Base-by-base conservation (phyloP, 2,329 filamentous ascomycete species). In the Beauveria caledonica region DNA sequence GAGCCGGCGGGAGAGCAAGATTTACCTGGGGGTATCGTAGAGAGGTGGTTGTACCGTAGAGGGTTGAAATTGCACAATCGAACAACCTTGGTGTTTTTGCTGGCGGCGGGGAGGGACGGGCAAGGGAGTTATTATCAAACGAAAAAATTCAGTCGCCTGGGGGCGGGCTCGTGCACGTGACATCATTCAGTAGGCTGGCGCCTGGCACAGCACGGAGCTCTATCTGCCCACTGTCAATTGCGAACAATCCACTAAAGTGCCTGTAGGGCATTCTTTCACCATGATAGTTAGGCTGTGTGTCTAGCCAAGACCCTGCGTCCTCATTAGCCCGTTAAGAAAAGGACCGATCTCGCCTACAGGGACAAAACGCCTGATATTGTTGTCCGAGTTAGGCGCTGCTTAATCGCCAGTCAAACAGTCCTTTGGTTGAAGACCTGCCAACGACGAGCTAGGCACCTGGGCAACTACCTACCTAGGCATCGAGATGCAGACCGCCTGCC, bases 91-190 rank as follows among this genome's bases (percentile, higher is more conserved):
- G 68, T 74, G 72, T 76, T 76, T 74, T 75, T 56, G 72, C 72
- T 71, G 70, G 72, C 70, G 71, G 74, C 74, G 72, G 73, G 72
- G 73, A 73, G 75, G 58, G 70, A 71, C 71, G 66, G 69, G 66
- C 70, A 68, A 70, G 70, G 71, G 70, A 68, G 49, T 46, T 68
- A 66, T 67, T 67, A 62, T 69, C 68, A 71, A 72, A 72, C 71
- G 73, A 76, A 77, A 77, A 77, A 60, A 73, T 74, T 77, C 74
- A 74, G 69, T 72, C 71, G 69, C 66, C 68, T 61, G 64, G 64
- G 64, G 66, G 68, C 65, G 67, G 68, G 62, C 60, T 64, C 63
- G 50, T 64, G 69, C 72, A 74, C 72, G 72, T 74, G 72, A 74
- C 67, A 55, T 66, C 58, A 50, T 45, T 59, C 3, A 27, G 27